phyloP scores from a whole-genome alignment of 1,284 basidiomycete species.

The Tilletia setariae region DNA sequence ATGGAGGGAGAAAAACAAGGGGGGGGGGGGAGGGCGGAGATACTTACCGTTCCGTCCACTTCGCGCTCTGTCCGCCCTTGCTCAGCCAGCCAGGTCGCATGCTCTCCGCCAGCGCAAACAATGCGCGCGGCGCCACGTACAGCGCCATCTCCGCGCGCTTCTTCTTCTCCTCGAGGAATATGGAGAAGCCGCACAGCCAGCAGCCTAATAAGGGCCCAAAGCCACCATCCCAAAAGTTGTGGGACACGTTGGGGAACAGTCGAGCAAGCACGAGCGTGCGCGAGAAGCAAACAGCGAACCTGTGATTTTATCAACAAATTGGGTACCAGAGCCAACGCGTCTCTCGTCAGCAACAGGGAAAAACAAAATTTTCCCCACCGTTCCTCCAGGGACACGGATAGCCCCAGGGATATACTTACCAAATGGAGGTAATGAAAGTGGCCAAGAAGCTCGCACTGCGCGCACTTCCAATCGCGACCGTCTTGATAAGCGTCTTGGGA shows the following conservation, averaged over 20 bases:
- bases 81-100: constrained; percentile 38
- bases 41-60: constrained; percentile 35
- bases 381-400: no score
- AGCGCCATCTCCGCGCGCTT: constrained; percentile 56
- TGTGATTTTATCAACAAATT: background rate
- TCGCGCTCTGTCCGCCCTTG: constrained; percentile 30
- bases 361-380: no score
- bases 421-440: constrained; percentile 54
- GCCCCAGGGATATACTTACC: constrained; percentile 28
- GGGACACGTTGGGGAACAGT: constrained; percentile 32
- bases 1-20: no score
- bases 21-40: background rate
- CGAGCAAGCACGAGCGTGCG: constrained; percentile 35
- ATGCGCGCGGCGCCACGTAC: constrained; percentile 55
- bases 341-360: background rate
- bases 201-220: constrained; percentile 30
- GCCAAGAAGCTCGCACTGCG: constrained; percentile 55
- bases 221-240: constrained; percentile 28
- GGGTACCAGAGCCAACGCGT: background rate
- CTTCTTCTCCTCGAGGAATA: constrained; percentile 55
- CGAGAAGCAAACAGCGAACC: constrained; percentile 41
- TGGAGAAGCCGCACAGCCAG: constrained; percentile 36
- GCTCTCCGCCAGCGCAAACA: constrained; percentile 47
- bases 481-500: constrained; percentile 36
- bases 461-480: constrained; percentile 48